A percentile compares a stretch with the other conserved stretches of the same genome.
Evolutionary conservation across 371 early-diverging fungal genomes (phyloP).

Genomic region (Mucor circinelloides): DNA sequence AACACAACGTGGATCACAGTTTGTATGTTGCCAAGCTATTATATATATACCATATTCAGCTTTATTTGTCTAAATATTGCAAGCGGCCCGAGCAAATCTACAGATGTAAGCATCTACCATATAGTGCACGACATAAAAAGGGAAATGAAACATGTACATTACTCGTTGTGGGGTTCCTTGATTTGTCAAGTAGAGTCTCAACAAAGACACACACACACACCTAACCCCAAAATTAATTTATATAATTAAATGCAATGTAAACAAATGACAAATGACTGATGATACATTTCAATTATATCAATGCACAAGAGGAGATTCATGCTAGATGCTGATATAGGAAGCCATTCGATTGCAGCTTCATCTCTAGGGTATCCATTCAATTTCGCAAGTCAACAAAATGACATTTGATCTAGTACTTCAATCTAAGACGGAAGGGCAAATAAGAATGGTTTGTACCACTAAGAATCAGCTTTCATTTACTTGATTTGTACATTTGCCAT

Average conservation of each 20-base stretch:
- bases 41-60: too few species aligned
- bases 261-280: background rate
- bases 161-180: background rate
- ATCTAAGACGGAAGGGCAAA: background rate
- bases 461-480: background rate
- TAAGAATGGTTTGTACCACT: background rate
- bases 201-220: background rate
- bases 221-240: background rate
- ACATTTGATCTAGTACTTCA: background rate
- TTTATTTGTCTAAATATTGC: background rate
- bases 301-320: background rate
- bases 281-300: background rate
- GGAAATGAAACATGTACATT: background rate
- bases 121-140: background rate
- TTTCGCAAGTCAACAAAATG: background rate
- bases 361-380: background rate
- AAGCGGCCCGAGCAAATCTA: background rate
- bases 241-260: background rate
- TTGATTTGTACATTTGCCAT: conserved; percentile 5
- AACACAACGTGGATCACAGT: too few species aligned
- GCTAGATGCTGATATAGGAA: too few species aligned
- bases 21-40: too few species aligned
- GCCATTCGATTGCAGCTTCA: background rate
- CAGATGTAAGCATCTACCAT: background rate
- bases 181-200: background rate